Evolutionary conservation across 2,329 filamentous ascomycete species (phyloP), one percentile per base, ranked within the genome.

Genomic region (Neospermospora avenae): DNA sequence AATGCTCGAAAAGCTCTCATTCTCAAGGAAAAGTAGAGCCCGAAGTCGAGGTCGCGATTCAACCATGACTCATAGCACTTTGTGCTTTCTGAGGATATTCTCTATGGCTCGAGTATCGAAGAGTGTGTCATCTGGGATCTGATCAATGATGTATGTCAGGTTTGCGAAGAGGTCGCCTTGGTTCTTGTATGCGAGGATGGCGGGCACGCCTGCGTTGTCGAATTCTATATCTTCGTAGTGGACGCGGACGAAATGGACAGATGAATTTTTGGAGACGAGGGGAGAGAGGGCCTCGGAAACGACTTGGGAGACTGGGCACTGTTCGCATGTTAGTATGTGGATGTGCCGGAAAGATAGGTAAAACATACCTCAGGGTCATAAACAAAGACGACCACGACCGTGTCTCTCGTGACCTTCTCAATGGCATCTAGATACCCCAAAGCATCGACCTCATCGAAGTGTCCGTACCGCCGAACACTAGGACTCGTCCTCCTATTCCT

Each of bases 391-490:
- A 97, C 89, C 1, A 98, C 93, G 3, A 89, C 83, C 0, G 91
- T 93, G 49, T 93, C 90, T 51, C 86, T 77, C 41, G 86, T 81
- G 4, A 93, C 91, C 76, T 91, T 95, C 77, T 99, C 95, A 68
- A 98, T 91, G 58, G 93, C 93, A 74, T 98, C 93, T n/a, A 99
- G 82, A 70, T 96, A 99, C 18, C 93, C 95, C 65, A 89, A 80
- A 7, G 91, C 93, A 78, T 98, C 93, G 1, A 98, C 95, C 61
- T 85, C 83, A 63, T 93, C 88, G 64, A 98, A 78, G 13, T 82
- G 84, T 22, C 95, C 95, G 72, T 89, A 98, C 60, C 88, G 80
- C 65, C 90, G 81, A 65, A 89, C 84, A 68, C 88, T 92, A 0
- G 91, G 91, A 73, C 88, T 93, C 55, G 85, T 88, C 70, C 87